These are phyloP conservation scores for Colletotrichum sp. DNA, from an alignment of 2,329 filamentous ascomycete species.

Conservation along the genomic window DNA sequence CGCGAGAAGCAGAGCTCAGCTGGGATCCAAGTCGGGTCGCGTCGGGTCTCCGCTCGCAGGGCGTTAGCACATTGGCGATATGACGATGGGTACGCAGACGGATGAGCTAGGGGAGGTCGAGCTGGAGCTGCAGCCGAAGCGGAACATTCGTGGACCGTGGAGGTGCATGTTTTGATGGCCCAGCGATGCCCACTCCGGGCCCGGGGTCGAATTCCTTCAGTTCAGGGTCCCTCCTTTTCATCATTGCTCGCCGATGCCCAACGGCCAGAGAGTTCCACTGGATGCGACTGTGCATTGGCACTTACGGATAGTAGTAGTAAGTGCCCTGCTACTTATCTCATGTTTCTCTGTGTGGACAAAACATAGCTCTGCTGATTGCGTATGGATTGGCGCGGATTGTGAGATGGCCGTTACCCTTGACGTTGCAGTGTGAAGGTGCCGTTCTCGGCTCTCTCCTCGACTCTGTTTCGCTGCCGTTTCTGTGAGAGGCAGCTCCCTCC, in stretches of 20 bases:
- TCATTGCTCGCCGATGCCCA: not conserved
- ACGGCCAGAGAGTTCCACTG: not conserved
- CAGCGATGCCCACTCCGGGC: not conserved
- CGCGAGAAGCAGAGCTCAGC: not conserved
- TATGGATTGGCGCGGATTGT: not conserved
- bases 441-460: not conserved
- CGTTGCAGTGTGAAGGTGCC: not conserved
- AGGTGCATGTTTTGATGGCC: not conserved
- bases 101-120: not conserved
- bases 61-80: not conserved
- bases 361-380: not conserved
- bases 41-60: slow-evolving; percentile 7
- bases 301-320: not conserved
- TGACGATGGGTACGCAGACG: not conserved
- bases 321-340: not conserved
- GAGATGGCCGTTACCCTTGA: not conserved
- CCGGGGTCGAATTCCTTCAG: not conserved
- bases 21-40: not conserved
- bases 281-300: not conserved
- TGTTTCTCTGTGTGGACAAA: not conserved
- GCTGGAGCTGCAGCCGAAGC: not conserved
- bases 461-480: slow-evolving; percentile 6
- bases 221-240: slow-evolving; percentile 13
- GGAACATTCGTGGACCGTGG: not conserved
- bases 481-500: not conserved